Evolutionary conservation across 257 asterid species (phyloP).

Genomic region (Fraxinus pennsylvanica): DNA sequence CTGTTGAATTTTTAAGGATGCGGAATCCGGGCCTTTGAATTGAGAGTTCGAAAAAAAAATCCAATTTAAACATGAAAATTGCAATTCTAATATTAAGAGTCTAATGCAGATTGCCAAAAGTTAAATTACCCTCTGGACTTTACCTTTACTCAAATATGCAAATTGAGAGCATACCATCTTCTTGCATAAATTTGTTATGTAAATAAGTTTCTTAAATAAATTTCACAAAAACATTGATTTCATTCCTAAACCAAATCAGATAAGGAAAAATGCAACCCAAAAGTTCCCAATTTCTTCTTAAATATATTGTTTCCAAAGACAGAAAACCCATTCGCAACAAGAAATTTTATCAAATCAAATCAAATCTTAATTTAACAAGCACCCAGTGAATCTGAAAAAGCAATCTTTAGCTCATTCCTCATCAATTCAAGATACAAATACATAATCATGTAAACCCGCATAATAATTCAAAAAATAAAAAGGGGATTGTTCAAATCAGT

Average conservation of each 20-base stretch:
- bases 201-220: neutral
- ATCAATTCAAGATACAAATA: constrained; percentile 17
- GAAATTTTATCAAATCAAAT: neutral
- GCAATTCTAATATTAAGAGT: constrained; percentile 8
- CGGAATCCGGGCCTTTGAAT: too few relatives aligned
- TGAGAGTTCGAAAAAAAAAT: too few relatives aligned
- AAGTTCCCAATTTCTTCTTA: constrained; percentile 1
- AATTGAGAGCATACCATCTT: constrained; percentile 21
- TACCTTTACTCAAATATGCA: neutral
- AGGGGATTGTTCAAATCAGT: neutral
- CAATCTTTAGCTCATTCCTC: constrained; percentile 33
- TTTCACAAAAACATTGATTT: neutral
- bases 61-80: neutral
- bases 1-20: too few relatives aligned
- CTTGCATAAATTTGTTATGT: constrained; percentile 10
- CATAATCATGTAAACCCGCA: constrained; percentile 18
- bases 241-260: neutral
- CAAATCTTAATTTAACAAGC: constrained; percentile 14
- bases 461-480: neutral
- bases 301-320: neutral
- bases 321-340: neutral
- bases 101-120: constrained; percentile 5
- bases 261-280: neutral
- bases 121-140: neutral
- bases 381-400: constrained; percentile 32